Evolutionary conservation across 2,329 filamentous ascomycete species (phyloP).

Genomic region (Triangularia setosa): DNA sequence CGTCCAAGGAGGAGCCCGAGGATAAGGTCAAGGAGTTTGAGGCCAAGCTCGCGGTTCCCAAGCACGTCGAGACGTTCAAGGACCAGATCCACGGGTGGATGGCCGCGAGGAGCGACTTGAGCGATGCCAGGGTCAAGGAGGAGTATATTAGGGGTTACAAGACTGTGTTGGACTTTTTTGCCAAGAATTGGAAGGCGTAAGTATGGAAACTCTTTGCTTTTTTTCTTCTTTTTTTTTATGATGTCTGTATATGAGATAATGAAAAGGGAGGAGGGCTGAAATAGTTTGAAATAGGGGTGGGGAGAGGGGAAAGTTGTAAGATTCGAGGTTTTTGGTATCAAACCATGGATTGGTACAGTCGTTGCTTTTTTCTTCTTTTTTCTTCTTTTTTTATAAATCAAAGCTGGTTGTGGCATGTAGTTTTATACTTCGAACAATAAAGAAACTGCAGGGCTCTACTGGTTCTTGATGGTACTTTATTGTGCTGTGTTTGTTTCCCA

Average conservation of each 20-base stretch:
- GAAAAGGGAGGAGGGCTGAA: conserved; percentile 1
- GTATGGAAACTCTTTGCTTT: too few species aligned
- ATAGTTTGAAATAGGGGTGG: neutral
- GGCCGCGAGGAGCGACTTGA: conserved; percentile 60
- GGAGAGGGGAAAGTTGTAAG: neutral
- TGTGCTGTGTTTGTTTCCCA: too few species aligned
- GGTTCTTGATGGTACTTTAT: too few species aligned
- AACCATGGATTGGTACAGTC: too few species aligned
- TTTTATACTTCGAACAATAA: too few species aligned
- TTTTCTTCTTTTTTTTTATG: neutral
- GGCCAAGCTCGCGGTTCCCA: conserved; percentile 48
- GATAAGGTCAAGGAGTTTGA: conserved; percentile 55
- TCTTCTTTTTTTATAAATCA: too few species aligned
- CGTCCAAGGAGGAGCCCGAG: conserved; percentile 60
- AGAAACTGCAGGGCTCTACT: too few species aligned
- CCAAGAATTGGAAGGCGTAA: conserved; percentile 41
- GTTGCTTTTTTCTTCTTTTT: too few species aligned
- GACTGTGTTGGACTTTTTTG: conserved; percentile 55
- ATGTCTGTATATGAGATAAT: neutral
- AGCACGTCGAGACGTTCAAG: conserved; percentile 61
- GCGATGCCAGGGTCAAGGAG: conserved; percentile 52
- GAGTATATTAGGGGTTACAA: conserved; percentile 62
- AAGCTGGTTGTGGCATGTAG: too few species aligned
- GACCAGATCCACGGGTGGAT: conserved; percentile 73
- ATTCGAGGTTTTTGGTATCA: too few species aligned